Evolutionary conservation across 176 grass and related monocot species (phyloP).

Genomic region (Otatea glauca): DNA sequence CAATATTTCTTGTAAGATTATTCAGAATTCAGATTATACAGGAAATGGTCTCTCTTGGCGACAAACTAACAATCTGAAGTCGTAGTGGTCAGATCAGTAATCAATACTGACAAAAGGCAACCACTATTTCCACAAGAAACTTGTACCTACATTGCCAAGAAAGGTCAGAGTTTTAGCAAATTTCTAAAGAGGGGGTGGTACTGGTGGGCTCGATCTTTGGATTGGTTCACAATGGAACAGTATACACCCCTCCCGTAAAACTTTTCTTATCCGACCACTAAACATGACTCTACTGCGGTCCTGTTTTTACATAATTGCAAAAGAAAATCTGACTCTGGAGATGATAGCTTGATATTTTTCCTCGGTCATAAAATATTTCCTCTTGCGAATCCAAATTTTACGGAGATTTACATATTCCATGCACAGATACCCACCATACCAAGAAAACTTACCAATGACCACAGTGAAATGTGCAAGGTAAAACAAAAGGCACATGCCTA

Average conservation of each 20-base stretch:
- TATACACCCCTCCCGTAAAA: neutral
- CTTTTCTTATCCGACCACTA: neutral
- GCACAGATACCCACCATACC: no score
- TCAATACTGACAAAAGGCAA: neutral
- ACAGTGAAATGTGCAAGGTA: no score
- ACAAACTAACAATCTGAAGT: neutral
- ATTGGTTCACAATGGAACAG: constrained; percentile 28
- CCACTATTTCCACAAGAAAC: neutral
- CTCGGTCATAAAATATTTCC: neutral
- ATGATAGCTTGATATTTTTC: neutral
- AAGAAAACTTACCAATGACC: no score
- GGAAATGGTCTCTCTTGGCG: neutral
- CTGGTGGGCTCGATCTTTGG: neutral
- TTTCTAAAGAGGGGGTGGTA: neutral
- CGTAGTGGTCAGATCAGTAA: neutral
- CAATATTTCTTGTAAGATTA: neutral
- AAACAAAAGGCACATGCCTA: no score
- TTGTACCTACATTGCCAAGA: neutral
- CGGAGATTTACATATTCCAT: neutral
- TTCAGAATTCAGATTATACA: neutral
- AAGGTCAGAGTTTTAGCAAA: neutral
- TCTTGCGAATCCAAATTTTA: neutral
- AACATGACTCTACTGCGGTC: neutral
- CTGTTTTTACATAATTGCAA: neutral
- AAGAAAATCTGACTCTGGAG: neutral